Evolutionary conservation across 2,329 filamentous ascomycete genomes (phyloP).

Genomic region (Calonectria montana): DNA sequence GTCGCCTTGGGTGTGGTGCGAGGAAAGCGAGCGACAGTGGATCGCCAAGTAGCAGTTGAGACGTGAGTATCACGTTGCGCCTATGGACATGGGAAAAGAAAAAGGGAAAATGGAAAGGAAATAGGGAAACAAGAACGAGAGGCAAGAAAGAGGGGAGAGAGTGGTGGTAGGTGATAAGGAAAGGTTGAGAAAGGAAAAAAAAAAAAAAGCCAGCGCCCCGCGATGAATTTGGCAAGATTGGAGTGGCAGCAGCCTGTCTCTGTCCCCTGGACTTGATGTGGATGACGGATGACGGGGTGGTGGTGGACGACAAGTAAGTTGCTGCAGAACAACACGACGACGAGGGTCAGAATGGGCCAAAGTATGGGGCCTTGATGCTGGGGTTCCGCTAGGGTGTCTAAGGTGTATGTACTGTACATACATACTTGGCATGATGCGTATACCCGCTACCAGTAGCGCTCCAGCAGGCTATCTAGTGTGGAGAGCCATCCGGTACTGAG

Average conservation of each 20-base stretch:
- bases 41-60: constrained; percentile 18
- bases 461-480: constrained; percentile 10
- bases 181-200: neutral
- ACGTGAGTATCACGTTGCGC: constrained; percentile 18
- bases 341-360: constrained; percentile 28
- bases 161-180: neutral
- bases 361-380: constrained; percentile 30
- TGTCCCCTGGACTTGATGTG: constrained; percentile 21
- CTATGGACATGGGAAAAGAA: constrained; percentile 6
- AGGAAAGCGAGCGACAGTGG: constrained; percentile 28
- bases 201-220: constrained; percentile 20
- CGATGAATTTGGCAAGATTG: constrained; percentile 38
- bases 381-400: constrained; percentile 27
- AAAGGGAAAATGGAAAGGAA: constrained; percentile 10
- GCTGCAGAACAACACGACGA: constrained; percentile 29
- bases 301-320: constrained; percentile 20
- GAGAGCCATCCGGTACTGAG: constrained; percentile 19
- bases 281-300: constrained; percentile 34
- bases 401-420: constrained; percentile 17
- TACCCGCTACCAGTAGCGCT: neutral
- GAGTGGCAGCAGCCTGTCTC: constrained; percentile 25
- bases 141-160: constrained; percentile 1
- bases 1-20: neutral
- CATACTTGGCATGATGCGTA: constrained; percentile 5
- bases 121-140: constrained; percentile 10